These are phyloP conservation scores for Coniochaeta sp. DNA, from an alignment of 2,329 filamentous ascomycete genomes.

Conservation along the genomic window DNA sequence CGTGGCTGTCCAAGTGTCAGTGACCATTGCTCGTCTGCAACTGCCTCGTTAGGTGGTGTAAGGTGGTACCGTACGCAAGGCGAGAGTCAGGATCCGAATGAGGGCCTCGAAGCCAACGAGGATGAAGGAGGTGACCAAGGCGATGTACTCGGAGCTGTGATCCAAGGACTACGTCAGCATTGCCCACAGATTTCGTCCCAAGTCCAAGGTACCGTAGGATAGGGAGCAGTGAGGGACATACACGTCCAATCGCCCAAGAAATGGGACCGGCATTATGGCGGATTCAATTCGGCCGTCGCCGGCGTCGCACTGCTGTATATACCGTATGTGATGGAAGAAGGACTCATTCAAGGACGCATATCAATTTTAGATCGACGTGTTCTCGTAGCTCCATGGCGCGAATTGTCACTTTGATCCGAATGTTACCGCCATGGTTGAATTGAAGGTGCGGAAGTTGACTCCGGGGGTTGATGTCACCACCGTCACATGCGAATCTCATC, in stretches of 20 bases:
- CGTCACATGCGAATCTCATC: not conserved
- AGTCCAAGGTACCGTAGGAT: too few relatives aligned
- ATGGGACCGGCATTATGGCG: constrained; percentile 41
- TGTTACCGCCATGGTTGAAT: not conserved
- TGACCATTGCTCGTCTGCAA: not conserved
- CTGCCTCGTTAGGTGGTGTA: not conserved
- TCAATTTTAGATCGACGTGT: not conserved
- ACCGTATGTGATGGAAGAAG: not conserved
- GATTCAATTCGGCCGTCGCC: not conserved
- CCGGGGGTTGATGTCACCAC: not conserved
- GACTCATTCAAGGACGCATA: not conserved
- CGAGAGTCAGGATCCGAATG: constrained; percentile 79
- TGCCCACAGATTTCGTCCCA: not conserved
- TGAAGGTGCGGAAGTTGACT: not conserved
- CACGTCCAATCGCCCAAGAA: constrained; percentile 45
- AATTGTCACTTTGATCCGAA: not conserved
- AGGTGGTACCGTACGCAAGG: constrained; percentile 58
- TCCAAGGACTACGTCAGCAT: not conserved
- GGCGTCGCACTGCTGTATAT: not conserved
- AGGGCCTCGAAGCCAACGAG: constrained; percentile 77
- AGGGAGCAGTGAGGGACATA: constrained; percentile 22
- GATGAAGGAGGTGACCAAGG: constrained; percentile 74
- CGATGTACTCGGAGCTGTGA: constrained; percentile 73
- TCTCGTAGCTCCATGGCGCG: not conserved
- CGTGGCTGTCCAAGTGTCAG: constrained; percentile 44